These are phyloP conservation scores for Yarrowia deformans DNA, from an alignment of 805 yeast species.

Conservation along the genomic window DNA sequence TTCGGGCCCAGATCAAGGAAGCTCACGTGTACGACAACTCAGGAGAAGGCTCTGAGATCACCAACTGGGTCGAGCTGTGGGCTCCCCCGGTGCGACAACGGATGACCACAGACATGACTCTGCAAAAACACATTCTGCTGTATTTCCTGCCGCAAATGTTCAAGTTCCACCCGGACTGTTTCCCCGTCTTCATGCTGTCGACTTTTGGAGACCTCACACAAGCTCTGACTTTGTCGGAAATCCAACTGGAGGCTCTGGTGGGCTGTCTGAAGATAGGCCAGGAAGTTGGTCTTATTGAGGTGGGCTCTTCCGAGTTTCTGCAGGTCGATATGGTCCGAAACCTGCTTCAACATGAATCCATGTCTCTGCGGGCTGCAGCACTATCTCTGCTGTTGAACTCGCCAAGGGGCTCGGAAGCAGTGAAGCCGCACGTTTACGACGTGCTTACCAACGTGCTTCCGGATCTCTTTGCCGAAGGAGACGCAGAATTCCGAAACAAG, in stretches of 20 bases:
- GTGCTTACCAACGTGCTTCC: conserved; percentile 57
- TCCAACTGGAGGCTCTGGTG: conserved; percentile 55
- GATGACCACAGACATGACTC: conserved; percentile 48
- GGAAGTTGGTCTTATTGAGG: conserved; percentile 57
- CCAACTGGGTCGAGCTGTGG: conserved; percentile 64
- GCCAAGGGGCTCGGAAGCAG: conserved; percentile 65
- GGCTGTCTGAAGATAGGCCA: conserved; percentile 71
- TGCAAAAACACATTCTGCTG: conserved; percentile 59
- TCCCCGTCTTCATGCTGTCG: conserved; percentile 51
- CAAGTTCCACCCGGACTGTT: conserved; percentile 57
- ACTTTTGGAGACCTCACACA: conserved; percentile 24
- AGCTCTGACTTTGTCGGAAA: conserved; percentile 40
- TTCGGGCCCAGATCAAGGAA: conserved; percentile 20
- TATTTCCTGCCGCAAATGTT: conserved; percentile 72
- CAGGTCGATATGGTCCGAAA: conserved; percentile 47
- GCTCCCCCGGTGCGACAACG: conserved; percentile 50
- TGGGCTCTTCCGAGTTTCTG: conserved; percentile 55
- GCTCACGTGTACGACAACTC: conserved; percentile 15
- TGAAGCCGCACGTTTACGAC: conserved; percentile 57
- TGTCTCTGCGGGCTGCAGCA: conserved; percentile 58
- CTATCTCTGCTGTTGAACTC: conserved; percentile 68
- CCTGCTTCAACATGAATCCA: conserved; percentile 58
- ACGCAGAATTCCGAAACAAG: conserved; percentile 72
- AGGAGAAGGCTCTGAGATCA: conserved; percentile 38
- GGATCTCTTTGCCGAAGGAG: conserved; percentile 66